Conservation (phyloP, 257 asterid genomes). For the Solanum chmielewskii region DNA sequence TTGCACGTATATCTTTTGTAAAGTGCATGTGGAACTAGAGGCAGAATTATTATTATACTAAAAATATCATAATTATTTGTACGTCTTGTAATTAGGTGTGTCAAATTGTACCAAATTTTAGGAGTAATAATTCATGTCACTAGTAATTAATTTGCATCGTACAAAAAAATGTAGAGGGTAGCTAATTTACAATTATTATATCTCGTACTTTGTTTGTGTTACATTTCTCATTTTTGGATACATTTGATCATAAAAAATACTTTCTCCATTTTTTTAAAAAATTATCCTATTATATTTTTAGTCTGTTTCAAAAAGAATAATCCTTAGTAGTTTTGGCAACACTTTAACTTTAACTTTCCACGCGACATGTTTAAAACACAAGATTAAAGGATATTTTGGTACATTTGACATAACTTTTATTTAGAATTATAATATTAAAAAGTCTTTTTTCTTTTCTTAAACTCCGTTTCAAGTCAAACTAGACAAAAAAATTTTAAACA, state of each 20-base stretch:
- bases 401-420: too few relatives aligned
- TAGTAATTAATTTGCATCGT: neutral
- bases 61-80: neutral
- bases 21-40: neutral
- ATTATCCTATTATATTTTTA: too few relatives aligned
- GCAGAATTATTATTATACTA: neutral
- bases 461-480: too few relatives aligned
- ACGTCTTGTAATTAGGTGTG: neutral
- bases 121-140: neutral
- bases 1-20: neutral
- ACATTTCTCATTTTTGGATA: neutral
- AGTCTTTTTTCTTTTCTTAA: too few relatives aligned
- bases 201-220: neutral
- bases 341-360: too few relatives aligned
- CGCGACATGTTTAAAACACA: too few relatives aligned
- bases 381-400: too few relatives aligned
- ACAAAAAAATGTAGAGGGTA: neutral
- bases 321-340: fast-evolving
- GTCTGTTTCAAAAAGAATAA: too few relatives aligned
- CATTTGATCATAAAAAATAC: neutral
- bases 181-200: neutral
- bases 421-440: too few relatives aligned
- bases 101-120: neutral
- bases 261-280: too few relatives aligned
- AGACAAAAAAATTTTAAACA: too few relatives aligned